A percentile compares a stretch with the other conserved stretches of the same genome.
Conservation (phyloP, 192 early-diverging fungal genomes). For the Entomortierella beljakovae region DNA sequence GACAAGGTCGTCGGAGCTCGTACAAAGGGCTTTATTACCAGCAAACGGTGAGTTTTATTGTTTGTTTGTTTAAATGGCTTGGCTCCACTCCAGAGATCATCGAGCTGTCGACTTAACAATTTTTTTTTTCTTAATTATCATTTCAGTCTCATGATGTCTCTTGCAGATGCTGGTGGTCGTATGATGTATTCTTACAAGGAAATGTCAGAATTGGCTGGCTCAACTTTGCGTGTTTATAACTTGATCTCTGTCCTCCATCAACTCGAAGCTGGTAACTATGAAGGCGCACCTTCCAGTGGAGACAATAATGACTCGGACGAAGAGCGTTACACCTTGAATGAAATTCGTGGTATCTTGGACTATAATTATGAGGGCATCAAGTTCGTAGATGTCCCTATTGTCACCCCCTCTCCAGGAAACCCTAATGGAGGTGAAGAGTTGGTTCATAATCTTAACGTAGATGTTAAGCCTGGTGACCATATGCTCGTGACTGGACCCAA, state of each 20-base stretch:
- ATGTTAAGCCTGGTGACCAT: conserved; percentile 88
- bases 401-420: conserved; percentile 80
- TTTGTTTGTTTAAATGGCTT: not conserved
- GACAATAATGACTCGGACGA: conserved; percentile 16
- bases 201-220: conserved; percentile 90
- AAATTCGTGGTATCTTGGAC: conserved; percentile 68
- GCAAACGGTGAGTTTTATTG: conserved; percentile 69
- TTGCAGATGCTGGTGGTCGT: conserved; percentile 94
- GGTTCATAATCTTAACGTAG: conserved; percentile 80
- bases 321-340: conserved; percentile 55
- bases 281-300: conserved; percentile 37
- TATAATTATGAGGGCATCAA: conserved; percentile 78
- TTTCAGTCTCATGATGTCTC: conserved; percentile 83
- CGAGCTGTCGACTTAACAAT: too few relatives aligned
- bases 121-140: conserved; percentile 49
- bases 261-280: conserved; percentile 68
- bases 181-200: conserved; percentile 98
- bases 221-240: conserved; percentile 88
- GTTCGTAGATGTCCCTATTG: conserved; percentile 91
- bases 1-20: conserved; percentile 63
- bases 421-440: conserved; percentile 82
- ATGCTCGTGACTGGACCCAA: conserved; percentile 95
- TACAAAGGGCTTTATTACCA: conserved; percentile 91
- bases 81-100: too few relatives aligned
- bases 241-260: conserved; percentile 88